These are phyloP conservation scores for Nemophila menziesii DNA, from an alignment of 257 asterid genomes.

Conservation along the genomic window DNA sequence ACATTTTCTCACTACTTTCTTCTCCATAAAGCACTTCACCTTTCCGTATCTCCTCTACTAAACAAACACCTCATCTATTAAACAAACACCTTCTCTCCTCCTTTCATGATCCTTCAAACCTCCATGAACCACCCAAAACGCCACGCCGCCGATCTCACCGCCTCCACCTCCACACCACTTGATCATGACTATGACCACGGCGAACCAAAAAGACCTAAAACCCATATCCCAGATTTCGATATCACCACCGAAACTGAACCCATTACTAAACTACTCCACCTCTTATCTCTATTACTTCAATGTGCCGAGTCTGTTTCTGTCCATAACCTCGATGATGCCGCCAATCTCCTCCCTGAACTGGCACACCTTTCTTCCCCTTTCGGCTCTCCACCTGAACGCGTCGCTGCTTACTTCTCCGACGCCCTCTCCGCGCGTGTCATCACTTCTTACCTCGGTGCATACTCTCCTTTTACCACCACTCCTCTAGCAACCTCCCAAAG, in stretches of 20 bases:
- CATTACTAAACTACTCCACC: constrained; percentile 57
- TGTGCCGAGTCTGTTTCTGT: constrained; percentile 82
- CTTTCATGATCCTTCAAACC: not conserved
- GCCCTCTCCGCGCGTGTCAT: constrained; percentile 70
- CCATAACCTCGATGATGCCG: constrained; percentile 65
- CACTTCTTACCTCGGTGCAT: constrained; percentile 47
- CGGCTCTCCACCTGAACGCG: constrained; percentile 89
- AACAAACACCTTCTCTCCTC: not conserved
- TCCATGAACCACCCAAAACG: constrained; percentile 20
- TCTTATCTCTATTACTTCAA: constrained; percentile 62
- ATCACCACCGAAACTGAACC: constrained; percentile 6
- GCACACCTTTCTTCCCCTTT: constrained; percentile 78
- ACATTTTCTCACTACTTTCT: too few species aligned
- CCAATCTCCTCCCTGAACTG: constrained; percentile 60
- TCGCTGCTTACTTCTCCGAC: constrained; percentile 88
- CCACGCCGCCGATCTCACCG: constrained; percentile 8
- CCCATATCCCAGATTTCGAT: not conserved
- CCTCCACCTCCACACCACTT: constrained; percentile 10
- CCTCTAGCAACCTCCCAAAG: constrained; percentile 48
- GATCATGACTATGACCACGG: constrained; percentile 1
- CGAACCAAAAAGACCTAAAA: not conserved
- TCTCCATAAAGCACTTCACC: too few species aligned
- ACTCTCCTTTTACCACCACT: constrained; percentile 40
- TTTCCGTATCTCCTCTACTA: too few species aligned
- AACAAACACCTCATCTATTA: not conserved